Base-by-base conservation (phyloP, 179 eudicot species). In the Nepenthes alata region DNA sequence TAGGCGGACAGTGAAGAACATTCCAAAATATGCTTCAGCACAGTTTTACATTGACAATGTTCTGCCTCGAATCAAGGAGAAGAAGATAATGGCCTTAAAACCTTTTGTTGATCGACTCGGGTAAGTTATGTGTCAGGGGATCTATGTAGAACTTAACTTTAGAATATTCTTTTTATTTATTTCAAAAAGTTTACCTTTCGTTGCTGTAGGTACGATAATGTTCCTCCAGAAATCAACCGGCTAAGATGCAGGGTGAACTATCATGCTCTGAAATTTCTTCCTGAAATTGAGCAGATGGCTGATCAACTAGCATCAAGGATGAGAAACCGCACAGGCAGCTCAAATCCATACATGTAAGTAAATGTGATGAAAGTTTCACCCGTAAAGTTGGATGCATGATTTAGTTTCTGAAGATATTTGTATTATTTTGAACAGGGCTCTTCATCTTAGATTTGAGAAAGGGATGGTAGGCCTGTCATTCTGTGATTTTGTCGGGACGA, bases 41-140 rank as follows among this genome's bases (percentile, higher is more conserved):
- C 77, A 93, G 49, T 93, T 90, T 71, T 93, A 93, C 76, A 90
- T 89, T 37, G 98, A 93, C 85, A 93, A 93, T 75, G 98, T 93
- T 66, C 77, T 93, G 66, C 98, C 98, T 75, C 94, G 98, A 48
- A 62, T 93, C 66, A 93, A 93, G 75, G 98, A 93, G 82, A 93
- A 93, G 87, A 93, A 85, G 79, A 89, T 90, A 71, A 93, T 93
- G 98, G 75, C 98, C 64, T 75, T 93, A 58, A 93, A 90, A 66
- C 97, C 98, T 75, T 93, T 93, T 79, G 98, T 93, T 70, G 98
- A 93, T 72, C 84, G 98, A 67, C 94, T 93, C 58, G 98, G 98
- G 98, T 93, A 75, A 82, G 95, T 72, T 60, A 14, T 65, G 35
- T 39, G 41, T 45, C 59, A 16, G 9, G 34, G 3, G 37, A 13